Evolutionary conservation across 495 filamentous ascomycete species (phyloP).

Genomic region (Xylona heveae): DNA sequence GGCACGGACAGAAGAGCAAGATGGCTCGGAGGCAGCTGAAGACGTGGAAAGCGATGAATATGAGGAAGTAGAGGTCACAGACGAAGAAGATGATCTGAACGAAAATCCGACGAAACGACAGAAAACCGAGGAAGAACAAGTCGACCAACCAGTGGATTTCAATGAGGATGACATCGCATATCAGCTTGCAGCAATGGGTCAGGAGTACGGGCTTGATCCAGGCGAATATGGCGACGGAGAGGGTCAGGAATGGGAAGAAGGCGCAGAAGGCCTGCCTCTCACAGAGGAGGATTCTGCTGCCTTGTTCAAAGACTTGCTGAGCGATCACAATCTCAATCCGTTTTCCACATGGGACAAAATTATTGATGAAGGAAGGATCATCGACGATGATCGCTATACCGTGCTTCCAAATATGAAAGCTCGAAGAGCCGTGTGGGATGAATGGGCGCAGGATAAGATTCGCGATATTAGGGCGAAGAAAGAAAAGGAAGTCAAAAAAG

Average conservation of each 20-base stretch:
- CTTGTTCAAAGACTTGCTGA: slow-evolving; percentile 69
- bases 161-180: slow-evolving; percentile 89
- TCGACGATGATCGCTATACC: slow-evolving; percentile 74
- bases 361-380: slow-evolving; percentile 58
- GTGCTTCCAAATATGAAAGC: slow-evolving; percentile 59
- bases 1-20: slow-evolving; percentile 2
- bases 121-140: slow-evolving; percentile 31
- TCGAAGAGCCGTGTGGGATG: slow-evolving; percentile 59
- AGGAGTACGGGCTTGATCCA: slow-evolving; percentile 43
- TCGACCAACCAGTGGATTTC: slow-evolving; percentile 55
- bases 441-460: slow-evolving; percentile 60
- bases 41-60: slow-evolving; percentile 45
- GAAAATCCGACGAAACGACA: slow-evolving; percentile 40
- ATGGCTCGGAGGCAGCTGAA: slow-evolving; percentile 9
- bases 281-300: slow-evolving; percentile 19
- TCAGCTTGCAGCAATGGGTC: slow-evolving; percentile 71
- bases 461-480: slow-evolving; percentile 46
- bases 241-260: slow-evolving; percentile 46
- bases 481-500: slow-evolving; percentile 57
- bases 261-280: slow-evolving; percentile 29
- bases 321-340: slow-evolving; percentile 63
- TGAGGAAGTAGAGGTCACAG: slow-evolving; percentile 76
- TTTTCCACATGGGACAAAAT: slow-evolving; percentile 84
- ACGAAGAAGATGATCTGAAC: slow-evolving; percentile 31
- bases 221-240: slow-evolving; percentile 48